These are phyloP conservation scores for Fusarium anthophilum DNA, from an alignment of 2,329 filamentous ascomycete genomes.

Conservation along the genomic window DNA sequence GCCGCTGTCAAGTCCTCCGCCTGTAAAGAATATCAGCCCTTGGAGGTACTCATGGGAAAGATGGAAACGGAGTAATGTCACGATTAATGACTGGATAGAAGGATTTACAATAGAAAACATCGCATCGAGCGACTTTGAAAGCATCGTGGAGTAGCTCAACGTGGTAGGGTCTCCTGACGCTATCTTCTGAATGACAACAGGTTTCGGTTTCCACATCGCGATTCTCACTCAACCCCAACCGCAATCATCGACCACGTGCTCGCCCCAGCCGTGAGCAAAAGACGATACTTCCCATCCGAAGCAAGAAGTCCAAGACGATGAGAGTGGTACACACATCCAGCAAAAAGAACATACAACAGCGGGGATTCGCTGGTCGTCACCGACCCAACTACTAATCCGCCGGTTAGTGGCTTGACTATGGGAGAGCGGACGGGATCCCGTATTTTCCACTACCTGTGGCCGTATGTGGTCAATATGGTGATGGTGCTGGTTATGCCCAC, in stretches of 20 bases:
- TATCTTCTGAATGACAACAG: neutral
- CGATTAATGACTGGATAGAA: conserved; percentile 25
- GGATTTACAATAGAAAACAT: conserved; percentile 4
- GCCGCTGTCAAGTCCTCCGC: conserved; percentile 67
- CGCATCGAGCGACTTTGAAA: neutral
- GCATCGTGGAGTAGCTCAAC: neutral
- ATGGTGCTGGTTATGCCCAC: neutral
- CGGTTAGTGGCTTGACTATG: conserved; percentile 31
- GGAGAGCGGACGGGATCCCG: conserved; percentile 37
- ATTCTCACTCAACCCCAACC: neutral
- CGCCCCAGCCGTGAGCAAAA: neutral
- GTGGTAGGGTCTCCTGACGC: neutral
- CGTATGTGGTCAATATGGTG: conserved; percentile 13
- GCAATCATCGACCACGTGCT: neutral
- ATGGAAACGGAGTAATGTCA: neutral
- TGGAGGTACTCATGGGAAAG: neutral
- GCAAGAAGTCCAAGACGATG: neutral
- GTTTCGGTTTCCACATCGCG: neutral
- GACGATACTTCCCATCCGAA: too few relatives aligned
- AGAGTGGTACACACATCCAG: neutral
- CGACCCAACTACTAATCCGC: conserved; percentile 35
- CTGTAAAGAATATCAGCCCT: conserved; percentile 48
- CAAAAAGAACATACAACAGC: conserved; percentile 33
- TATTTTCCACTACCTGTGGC: conserved; percentile 37
- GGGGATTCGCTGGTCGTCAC: conserved; percentile 35